These are phyloP conservation scores for Pythium periplocum DNA, from an alignment of 352 stramenopile species.

Conservation along the genomic window DNA sequence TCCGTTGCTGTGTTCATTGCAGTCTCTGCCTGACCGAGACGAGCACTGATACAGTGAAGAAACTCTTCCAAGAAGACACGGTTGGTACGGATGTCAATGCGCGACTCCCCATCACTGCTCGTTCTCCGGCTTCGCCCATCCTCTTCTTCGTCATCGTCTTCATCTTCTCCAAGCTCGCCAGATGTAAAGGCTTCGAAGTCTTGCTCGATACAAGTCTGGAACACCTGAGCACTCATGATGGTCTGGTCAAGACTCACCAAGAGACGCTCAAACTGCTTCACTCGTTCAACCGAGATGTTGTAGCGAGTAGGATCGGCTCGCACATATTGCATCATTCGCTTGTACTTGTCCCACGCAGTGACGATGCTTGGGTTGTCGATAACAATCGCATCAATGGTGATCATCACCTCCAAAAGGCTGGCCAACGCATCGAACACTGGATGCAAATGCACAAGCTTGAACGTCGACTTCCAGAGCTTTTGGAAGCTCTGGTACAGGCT, in stretches of 20 bases:
- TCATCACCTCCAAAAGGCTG: constrained; percentile 80
- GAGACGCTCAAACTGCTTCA: constrained; percentile 84
- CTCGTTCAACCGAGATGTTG: constrained; percentile 76
- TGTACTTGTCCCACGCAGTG: constrained; percentile 88
- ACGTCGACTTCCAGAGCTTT: constrained; percentile 86
- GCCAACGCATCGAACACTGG: constrained; percentile 76
- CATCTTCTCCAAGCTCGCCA: constrained; percentile 49
- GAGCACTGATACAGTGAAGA: constrained; percentile 73
- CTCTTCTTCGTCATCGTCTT: constrained; percentile 31
- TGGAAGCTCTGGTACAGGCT: constrained; percentile 85
- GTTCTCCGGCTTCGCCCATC: constrained; percentile 42
- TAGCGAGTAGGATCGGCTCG: constrained; percentile 76
- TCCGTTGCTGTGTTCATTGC: constrained; percentile 82
- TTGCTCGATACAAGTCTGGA: constrained; percentile 86
- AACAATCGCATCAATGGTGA: constrained; percentile 87
- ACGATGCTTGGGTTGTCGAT: constrained; percentile 85
- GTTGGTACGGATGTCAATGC: constrained; percentile 81
- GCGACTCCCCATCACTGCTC: constrained; percentile 61
- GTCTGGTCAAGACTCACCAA: constrained; percentile 85
- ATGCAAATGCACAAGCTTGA: constrained; percentile 80
- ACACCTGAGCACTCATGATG: constrained; percentile 85
- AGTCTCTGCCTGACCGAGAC: constrained; percentile 52
- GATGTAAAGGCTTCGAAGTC: constrained; percentile 83
- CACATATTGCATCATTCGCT: constrained; percentile 89
- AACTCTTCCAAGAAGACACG: constrained; percentile 86